phyloP scores from a whole-genome alignment of 495 filamentous ascomycete genomes.

The Talaromyces ruber region DNA sequence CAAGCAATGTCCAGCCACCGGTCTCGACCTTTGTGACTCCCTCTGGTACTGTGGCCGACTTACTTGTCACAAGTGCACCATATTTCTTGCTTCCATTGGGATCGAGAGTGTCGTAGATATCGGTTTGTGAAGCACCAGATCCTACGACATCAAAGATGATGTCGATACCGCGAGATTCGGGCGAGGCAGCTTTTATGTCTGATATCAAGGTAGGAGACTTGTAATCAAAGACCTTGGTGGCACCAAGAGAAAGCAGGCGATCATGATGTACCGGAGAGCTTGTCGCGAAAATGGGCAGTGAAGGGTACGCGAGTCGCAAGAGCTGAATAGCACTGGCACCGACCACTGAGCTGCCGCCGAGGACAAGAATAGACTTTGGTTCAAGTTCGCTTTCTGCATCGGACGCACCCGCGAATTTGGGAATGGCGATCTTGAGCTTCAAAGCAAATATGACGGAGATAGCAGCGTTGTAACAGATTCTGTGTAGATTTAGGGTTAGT shows the following conservation, averaged over 20 bases:
- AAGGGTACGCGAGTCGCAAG: slow-evolving; percentile 25
- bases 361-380: slow-evolving; percentile 26
- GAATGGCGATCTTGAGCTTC: slow-evolving; percentile 20
- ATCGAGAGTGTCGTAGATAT: slow-evolving; percentile 14
- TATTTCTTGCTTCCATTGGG: slow-evolving; percentile 23
- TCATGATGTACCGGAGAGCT: slow-evolving; percentile 26
- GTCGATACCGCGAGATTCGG: slow-evolving; percentile 25
- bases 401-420: slow-evolving; percentile 15
- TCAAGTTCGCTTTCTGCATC: slow-evolving; percentile 7
- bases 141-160: slow-evolving; percentile 32
- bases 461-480: slow-evolving; percentile 33
- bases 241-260: slow-evolving; percentile 21
- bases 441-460: slow-evolving; percentile 16
- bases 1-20: neutral
- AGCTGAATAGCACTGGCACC: slow-evolving; percentile 33
- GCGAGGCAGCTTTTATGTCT: slow-evolving; percentile 20
- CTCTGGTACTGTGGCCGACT: neutral
- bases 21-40: slow-evolving; percentile 1
- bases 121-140: slow-evolving; percentile 10
- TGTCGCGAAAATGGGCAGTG: slow-evolving; percentile 25
- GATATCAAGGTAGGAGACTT: slow-evolving; percentile 8
- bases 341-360: slow-evolving; percentile 34
- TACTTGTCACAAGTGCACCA: slow-evolving; percentile 22
- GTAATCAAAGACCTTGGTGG: slow-evolving; percentile 21
- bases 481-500: slow-evolving; percentile 9